A percentile compares a stretch with the other conserved stretches of the same genome.
Conservation (phyloP, 169 alveolate species). For the Plasmodium gonderi region DNA sequence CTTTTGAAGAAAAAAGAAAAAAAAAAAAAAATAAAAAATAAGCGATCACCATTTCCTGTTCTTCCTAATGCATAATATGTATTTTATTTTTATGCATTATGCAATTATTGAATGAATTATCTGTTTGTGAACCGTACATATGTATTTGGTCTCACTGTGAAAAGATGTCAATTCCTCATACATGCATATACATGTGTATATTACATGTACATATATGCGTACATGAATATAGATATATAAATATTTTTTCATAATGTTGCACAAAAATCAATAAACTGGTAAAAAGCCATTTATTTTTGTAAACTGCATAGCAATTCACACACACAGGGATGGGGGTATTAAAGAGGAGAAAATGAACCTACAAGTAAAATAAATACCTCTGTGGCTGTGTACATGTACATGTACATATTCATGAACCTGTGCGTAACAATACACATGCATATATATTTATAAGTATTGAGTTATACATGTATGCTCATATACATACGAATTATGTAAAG, state of each 20-base stretch:
- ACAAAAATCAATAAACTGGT: background rate
- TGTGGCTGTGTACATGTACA: background rate
- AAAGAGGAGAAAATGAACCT: background rate
- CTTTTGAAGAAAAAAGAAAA: background rate
- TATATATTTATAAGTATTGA: background rate
- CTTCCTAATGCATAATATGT: no score
- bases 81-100: no score
- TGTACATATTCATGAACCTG: background rate
- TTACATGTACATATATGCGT: background rate
- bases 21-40: background rate
- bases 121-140: no score
- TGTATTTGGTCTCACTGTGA: background rate
- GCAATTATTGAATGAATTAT: no score
- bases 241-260: background rate
- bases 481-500: constrained; percentile 2
- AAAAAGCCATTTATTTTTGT: background rate
- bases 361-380: background rate
- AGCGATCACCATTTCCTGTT: no score
- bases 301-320: background rate
- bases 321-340: background rate
- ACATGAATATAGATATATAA: background rate
- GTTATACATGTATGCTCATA: background rate
- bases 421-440: no score
- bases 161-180: background rate
- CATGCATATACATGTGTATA: background rate